Evolutionary conservation across 1,139 yeast genomes (phyloP).

Genomic region (Saccharomyces hybrid): DNA sequence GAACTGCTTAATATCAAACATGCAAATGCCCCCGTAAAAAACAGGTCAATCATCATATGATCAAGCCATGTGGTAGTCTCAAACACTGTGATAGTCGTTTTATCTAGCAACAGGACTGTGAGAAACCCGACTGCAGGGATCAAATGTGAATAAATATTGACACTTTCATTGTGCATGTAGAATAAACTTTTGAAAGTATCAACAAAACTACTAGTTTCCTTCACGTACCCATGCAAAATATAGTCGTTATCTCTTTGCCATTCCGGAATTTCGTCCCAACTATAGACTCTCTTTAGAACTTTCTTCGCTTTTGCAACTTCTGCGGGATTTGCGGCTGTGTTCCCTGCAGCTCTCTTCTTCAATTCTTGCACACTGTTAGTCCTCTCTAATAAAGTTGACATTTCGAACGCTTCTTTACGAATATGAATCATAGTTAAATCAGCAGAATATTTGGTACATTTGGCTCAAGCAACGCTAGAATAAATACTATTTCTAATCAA

Average conservation of each 20-base stretch:
- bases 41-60: slow-evolving; percentile 36
- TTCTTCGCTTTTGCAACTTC: slow-evolving; percentile 3
- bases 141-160: slow-evolving; percentile 75
- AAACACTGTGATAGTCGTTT: slow-evolving; percentile 35
- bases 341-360: slow-evolving; percentile 1
- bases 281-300: slow-evolving; percentile 14
- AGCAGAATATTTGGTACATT: background rate
- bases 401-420: background rate
- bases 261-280: slow-evolving; percentile 51
- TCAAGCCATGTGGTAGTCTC: slow-evolving; percentile 42
- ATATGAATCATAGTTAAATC: background rate
- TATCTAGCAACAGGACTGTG: slow-evolving; percentile 29
- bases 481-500: background rate
- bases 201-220: slow-evolving; percentile 49
- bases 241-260: slow-evolving; percentile 88
- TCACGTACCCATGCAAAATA: slow-evolving; percentile 69
- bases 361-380: background rate
- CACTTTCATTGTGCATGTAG: slow-evolving; percentile 77
- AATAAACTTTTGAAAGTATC: slow-evolving; percentile 50
- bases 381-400: background rate
- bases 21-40: slow-evolving; percentile 44
- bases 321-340: slow-evolving; percentile 1
- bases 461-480: background rate
- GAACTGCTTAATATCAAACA: slow-evolving; percentile 70
- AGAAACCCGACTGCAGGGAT: slow-evolving; percentile 49